Evolutionary conservation across 2,329 filamentous ascomycete species (phyloP), one percentile per base, ranked within the genome.

Genomic region (Beauveria medogensis): DNA sequence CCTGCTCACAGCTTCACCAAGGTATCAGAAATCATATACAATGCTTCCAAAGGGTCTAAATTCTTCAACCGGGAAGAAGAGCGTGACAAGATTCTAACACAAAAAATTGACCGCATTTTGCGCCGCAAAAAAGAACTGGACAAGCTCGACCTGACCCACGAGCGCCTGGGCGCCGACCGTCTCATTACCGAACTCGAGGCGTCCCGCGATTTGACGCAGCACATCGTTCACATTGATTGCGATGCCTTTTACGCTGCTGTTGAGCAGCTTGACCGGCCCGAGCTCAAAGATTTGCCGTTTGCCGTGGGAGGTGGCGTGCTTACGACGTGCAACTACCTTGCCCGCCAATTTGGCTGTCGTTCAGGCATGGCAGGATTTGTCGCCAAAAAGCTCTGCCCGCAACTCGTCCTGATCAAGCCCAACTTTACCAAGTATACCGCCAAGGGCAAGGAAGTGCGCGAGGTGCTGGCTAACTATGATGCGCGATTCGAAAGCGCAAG

Each of bases 211-310:
- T 77, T 99, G 41, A 88, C 87, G 0, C 94, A 97, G 71, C 80
- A 85, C 61, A 84, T 97, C 26, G 88, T 97, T 1, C 94, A 99
- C 71, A 83, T 97, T 53, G 94, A 99, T 72, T 97, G 94, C 74
- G 94, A 99, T 77, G 94, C 94, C 18, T 99, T 99, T 74, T 99
- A 94, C 69, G 94, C 94, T 0, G 91, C 94, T 0, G 94, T 97
- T 0, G 94, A 97, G 72, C 90, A 87, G 66, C 81, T 92, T 3
- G 88, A 91, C 68, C 82, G 88, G 1, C 94, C 93, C 0, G 92
- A 96, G 70, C 80, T 99, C 51, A 90, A 89, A 63, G 80, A 92
- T 44, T 78, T 96, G 0, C 94, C 94, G 0, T 97, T 99, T 75
- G 92, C 93, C 0, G 94, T 99, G 0, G 94, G 94, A 0, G 77